Evolutionary conservation across 352 stramenopile species (phyloP), one percentile per base, ranked within the genome.

Genomic region (Phytophthora sp.): DNA sequence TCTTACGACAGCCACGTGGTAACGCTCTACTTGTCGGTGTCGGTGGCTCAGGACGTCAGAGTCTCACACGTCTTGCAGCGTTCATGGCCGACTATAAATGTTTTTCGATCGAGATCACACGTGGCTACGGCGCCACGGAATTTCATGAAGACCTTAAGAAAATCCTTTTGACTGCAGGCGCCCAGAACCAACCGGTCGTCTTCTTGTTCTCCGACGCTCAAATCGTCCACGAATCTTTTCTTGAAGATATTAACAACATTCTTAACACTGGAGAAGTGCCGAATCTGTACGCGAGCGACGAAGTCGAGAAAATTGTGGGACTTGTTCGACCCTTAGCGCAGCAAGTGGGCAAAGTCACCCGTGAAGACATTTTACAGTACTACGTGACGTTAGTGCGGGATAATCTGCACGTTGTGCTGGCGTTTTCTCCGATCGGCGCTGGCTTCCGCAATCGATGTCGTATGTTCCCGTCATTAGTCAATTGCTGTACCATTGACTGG

Each of bases 401-500:
- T 71, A 97, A 98, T 59, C 69, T 98, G n/a, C 93, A 98, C 67
- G 73, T 98, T 7, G 94, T 98, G n/a, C 60, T 98, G 20, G 91
- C 90, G 2, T 96, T 98, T 51, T 98, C 90, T 15, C 94, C 94
- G 2, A 97, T 98, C 44, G 94, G 94, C 11, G 81, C 80, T 1
- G 83, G 86, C n/a, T 98, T 98, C 57, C 84, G 94, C 2, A 97
- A 94, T 31, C 89, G 94, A 0, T 98, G 93, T 57, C 88, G 92
- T 12, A 98, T 97, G 89, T 98, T 98, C 52, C 95, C 93, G 44
- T 98, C 92, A 44, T 77, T 98, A 3, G 92, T 98, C 5, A 98
- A 98, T 58, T 98, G 90, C 76, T 98, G 91, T 52, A 97, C 89
- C 39, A 98, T 98, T 67, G 95, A 98, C 60, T 98, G 95, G 95